Evolutionary conservation across 2,329 filamentous ascomycete genomes (phyloP).

Genomic region (Penicillium corylophilum): DNA sequence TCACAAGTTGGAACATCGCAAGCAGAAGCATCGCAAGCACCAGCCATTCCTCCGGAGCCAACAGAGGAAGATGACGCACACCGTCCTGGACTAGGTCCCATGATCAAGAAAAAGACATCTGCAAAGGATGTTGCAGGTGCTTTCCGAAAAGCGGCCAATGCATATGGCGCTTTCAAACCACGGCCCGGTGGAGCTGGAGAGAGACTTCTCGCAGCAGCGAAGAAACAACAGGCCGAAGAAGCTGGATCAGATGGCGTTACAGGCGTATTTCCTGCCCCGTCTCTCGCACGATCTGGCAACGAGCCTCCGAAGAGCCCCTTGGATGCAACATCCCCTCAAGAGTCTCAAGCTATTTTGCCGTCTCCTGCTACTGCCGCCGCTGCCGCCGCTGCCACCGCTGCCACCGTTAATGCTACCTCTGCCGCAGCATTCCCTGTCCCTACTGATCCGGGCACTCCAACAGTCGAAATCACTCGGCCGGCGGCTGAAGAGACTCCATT

Average conservation of each 20-base stretch:
- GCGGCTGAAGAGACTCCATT: conserved; percentile 31
- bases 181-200: conserved; percentile 83
- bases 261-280: conserved; percentile 78
- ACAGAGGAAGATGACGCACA: conserved; percentile 52
- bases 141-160: conserved; percentile 76
- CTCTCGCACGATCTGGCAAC: conserved; percentile 40
- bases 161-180: conserved; percentile 75
- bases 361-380: conserved; percentile 4
- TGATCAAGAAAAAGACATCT: conserved; percentile 76
- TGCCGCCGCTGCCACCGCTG: too few species aligned
- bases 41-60: conserved; percentile 16
- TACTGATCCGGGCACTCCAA: conserved; percentile 26
- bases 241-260: conserved; percentile 87
- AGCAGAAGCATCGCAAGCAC: conserved; percentile 3
- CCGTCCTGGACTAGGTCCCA: conserved; percentile 80
- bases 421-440: too few species aligned
- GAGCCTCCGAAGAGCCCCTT: conserved; percentile 38
- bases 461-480: conserved; percentile 41
- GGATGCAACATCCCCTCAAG: conserved; percentile 13
- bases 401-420: too few species aligned
- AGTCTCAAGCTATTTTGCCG: conserved; percentile 15
- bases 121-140: conserved; percentile 69
- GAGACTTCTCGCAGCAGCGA: conserved; percentile 62
- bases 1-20: neutral
- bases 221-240: conserved; percentile 54